Base-by-base conservation (phyloP, 108 stramenopile genomes). In the Nannochloropsis oceanica region DNA sequence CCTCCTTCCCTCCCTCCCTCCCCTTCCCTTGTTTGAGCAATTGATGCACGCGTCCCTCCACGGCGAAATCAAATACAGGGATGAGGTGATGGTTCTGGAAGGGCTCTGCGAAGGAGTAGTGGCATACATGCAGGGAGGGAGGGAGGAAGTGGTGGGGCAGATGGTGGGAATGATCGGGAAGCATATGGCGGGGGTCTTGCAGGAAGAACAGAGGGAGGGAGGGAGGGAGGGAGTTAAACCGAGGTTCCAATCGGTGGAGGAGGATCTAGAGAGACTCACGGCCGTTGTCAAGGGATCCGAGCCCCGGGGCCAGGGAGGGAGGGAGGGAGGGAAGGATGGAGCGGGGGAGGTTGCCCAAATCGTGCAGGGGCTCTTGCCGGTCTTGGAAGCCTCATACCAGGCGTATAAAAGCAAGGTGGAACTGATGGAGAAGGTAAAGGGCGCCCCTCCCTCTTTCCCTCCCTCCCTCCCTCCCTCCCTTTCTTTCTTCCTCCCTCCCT, bases 91-190 rank as follows among this genome's bases (percentile, higher is more conserved):
- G 14, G 46, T 50, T 12, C 13, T 50, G 46, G 46, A 50, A 14
- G 46, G 46, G 46, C 12, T 50, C 46, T 14, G 12, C 13, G 46
- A 50, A 50, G 46, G 46, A 50, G 14, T 50, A 50, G 46, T 50
- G 46, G 46, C 46, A 13, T 14, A 14, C 13, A 50, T 50, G 46
- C 13, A 50, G 46, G 46, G 46, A 12, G 46, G 46, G 46, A 50
- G 46, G 46, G 46, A 86, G 86, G 86, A 83, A 27, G n/a, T 86
- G 27, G 86, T 82, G 25, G 46, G 83, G 82, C 73, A 44, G 26
- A 50, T 81, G n/a, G 79, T 25, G 42, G 82, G 50, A 25, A 50
- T 82, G 86, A 82, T 86, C 50, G 25, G 84, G 8, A 26, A 13
- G 82, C 26, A 27, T 82, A 12, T 82, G 26, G 34, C 9, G 22